phyloP scores from a whole-genome alignment of 202 grass and related monocot genomes.

The Elaeis oleifera region DNA sequence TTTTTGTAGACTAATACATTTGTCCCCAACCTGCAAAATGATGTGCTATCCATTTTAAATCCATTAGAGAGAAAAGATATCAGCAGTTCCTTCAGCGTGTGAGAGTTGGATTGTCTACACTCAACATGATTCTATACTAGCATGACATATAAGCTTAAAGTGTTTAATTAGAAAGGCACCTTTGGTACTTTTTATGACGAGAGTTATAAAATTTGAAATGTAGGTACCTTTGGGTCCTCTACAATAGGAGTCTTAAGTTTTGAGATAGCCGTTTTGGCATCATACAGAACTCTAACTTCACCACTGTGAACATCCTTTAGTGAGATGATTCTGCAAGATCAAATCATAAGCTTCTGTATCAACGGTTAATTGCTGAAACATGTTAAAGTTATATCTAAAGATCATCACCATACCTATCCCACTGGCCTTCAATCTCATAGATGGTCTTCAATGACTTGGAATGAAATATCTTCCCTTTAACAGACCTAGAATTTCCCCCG shows the following conservation, averaged over 20 bases:
- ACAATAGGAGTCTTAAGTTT: constrained; percentile 47
- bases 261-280: constrained; percentile 38
- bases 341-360: background rate
- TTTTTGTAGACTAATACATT: too few species aligned
- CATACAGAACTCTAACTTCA: constrained; percentile 50
- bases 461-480: constrained; percentile 48
- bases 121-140: too few species aligned
- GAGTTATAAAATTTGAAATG: too few species aligned
- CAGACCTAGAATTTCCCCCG: constrained; percentile 47
- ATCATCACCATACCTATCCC: constrained; percentile 40
- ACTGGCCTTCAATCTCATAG: constrained; percentile 61
- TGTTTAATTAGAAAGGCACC: too few species aligned
- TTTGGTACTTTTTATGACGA: too few species aligned
- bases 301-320: constrained; percentile 51
- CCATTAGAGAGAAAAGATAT: too few species aligned
- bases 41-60: too few species aligned
- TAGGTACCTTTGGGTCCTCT: constrained; percentile 39
- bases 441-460: constrained; percentile 20
- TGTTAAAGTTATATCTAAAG: background rate
- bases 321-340: constrained; percentile 30
- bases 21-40: too few species aligned
- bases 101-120: too few species aligned
- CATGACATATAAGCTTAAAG: too few species aligned
- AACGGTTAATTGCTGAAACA: too few species aligned
- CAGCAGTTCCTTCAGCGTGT: too few species aligned